Base-by-base conservation (phyloP, 129 eudicot genomes). In the Deinandra increscens region DNA sequence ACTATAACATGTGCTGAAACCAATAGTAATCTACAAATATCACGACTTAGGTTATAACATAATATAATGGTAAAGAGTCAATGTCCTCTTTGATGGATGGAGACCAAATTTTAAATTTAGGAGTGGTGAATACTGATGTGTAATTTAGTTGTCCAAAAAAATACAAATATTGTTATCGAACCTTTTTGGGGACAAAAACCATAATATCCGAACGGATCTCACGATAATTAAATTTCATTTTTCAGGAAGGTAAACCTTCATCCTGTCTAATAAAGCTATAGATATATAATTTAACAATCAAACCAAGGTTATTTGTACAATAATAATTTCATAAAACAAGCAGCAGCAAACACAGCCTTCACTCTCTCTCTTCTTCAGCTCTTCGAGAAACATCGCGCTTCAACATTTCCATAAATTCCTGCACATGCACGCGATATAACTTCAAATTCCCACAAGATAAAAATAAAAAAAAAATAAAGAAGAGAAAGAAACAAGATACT, bases 351-450 rank as follows among this genome's bases (percentile, higher is more conserved):
- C 12, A 78, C 18, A 13, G 6, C 13, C 70, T 71, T 83, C 81
- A 79, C 7, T 39, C 68, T 48, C 73, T 66, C 72, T 75, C 80
- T 3, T 74, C 84, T 66, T 73, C 65, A 68, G 80, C 67, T 74
- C 88, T 85, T 14, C 60, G 80, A 37, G 84, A 68, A 26, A 89
- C 33, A 83, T 93, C 99, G 19, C 70, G 76, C 59, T 64, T 74
- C 44, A 93, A 67, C 84, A 85, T 77, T 70, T 87, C 88, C 81
- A 84, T 61, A 44, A 89, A 93, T 55, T 87, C 95, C 99, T 93
- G 81, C 70, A 69, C 46, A 8, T 8, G 23, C 3, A 67, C 11
- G 22, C 68, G 51, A 34, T 18, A 1, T 2, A 51, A 14, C 77
- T 34, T 15, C 29, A 1, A 17, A 15, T 66, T 33, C 46, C 41